These are phyloP conservation scores for Calonectria pteridis DNA, from an alignment of 2,329 filamentous ascomycete species.

Conservation along the genomic window DNA sequence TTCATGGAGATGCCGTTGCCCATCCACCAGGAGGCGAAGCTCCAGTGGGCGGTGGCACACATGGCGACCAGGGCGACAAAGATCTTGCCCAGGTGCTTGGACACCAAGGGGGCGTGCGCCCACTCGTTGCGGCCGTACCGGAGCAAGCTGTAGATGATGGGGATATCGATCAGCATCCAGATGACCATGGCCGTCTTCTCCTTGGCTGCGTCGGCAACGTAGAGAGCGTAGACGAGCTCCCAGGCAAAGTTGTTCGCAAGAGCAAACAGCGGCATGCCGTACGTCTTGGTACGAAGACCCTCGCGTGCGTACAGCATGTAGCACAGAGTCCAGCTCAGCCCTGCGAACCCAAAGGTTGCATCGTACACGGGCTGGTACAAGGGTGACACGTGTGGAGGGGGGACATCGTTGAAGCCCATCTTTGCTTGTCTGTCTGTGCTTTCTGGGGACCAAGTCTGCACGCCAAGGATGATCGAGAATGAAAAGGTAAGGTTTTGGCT, in stretches of 20 bases:
- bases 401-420: constrained; percentile 26
- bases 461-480: background rate
- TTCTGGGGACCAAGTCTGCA: background rate
- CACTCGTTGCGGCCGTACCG: constrained; percentile 16
- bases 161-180: constrained; percentile 24
- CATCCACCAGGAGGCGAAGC: constrained; percentile 23
- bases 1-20: constrained; percentile 21
- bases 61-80: background rate
- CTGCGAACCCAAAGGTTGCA: constrained; percentile 26
- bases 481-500: background rate
- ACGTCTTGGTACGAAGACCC: constrained; percentile 17
- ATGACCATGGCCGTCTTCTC: constrained; percentile 22
- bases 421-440: constrained; percentile 4
- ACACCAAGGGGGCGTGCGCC: constrained; percentile 19
- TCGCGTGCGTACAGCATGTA: constrained; percentile 21
- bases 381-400: constrained; percentile 17
- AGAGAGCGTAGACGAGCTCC: constrained; percentile 19
- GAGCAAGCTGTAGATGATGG: constrained; percentile 19
- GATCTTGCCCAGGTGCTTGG: constrained; percentile 20
- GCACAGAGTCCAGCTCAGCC: constrained; percentile 20
- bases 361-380: constrained; percentile 21
- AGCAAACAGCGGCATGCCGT: constrained; percentile 25
- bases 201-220: background rate
- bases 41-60: constrained; percentile 8
- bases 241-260: constrained; percentile 25